Base-by-base conservation (phyloP, 2,329 filamentous ascomycete genomes). In the Colletotrichum sp. region DNA sequence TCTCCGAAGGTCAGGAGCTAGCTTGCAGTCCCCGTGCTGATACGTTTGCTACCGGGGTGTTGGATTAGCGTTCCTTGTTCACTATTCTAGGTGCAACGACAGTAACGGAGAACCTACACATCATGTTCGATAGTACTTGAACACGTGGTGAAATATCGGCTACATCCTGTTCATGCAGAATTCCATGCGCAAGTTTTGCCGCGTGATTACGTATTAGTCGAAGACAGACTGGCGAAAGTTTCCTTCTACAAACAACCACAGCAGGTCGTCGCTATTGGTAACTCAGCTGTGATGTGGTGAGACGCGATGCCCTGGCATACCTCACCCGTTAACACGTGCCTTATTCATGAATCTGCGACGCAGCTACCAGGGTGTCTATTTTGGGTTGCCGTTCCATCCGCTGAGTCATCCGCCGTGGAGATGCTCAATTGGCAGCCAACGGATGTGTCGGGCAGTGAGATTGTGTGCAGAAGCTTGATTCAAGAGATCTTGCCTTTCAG, bases 1-100 rank as follows among this genome's bases (percentile, higher is more conserved):
- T 43, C 38, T n/a, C 38, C 18, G n/a, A 48, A 1, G 5, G 5
- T 21, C 43, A 21, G 3, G n/a, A 48, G 5, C 43, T 13, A 48
- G 18, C 10, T 21, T 21, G 5, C 1, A 48, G 2, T 48, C 9
- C 18, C 5, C 0, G 38, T 48, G 43, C 1, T 48, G n/a, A 13
- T 48, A 2, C 18, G 38, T 48, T 48, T 1, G 10, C 43, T 48
- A 12, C 43, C 1, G n/a, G 3, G 9, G 3, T 0, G 10, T 48
- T 18, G 16, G 2, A 0, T 38, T 38, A 4, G 1, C 1, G 7
- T 38, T 18, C 5, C 18, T 48, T 48, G 3, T 6, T n/a, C 0
- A 10, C 18, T 12, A n/a, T 48, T n/a, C 9, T 48, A n/a, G 5
- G 0, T 48, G n/a, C 2, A 48, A 48, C 18, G 5, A 48, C 5